These are phyloP conservation scores for Fusarium miscanthi DNA, from an alignment of 2,329 filamentous ascomycete genomes.

Conservation along the genomic window DNA sequence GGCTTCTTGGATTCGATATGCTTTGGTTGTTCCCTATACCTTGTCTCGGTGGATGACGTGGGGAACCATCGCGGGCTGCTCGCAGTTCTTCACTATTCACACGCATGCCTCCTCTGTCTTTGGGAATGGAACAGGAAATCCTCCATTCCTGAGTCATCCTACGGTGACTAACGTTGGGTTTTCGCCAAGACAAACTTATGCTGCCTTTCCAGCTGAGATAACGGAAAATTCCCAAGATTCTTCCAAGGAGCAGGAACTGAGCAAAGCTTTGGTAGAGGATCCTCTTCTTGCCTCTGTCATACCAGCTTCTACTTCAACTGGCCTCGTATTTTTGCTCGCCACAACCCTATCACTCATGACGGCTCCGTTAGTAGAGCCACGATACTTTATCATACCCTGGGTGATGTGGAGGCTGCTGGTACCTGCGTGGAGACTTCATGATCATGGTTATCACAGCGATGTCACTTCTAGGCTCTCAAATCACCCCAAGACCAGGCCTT, in stretches of 20 bases:
- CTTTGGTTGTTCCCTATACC: conserved; percentile 77
- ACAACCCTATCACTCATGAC: conserved; percentile 84
- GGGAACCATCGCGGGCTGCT: conserved; percentile 66
- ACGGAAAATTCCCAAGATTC: conserved; percentile 3
- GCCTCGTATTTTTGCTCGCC: conserved; percentile 70
- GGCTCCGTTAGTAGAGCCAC: conserved; percentile 91
- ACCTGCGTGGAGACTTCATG: conserved; percentile 60
- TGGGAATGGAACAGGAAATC: not conserved
- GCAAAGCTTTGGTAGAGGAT: conserved; percentile 41
- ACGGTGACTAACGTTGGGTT: conserved; percentile 34
- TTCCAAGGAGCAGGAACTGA: conserved; percentile 4
- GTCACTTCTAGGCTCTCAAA: conserved; percentile 1
- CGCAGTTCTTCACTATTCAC: conserved; percentile 31
- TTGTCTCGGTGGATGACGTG: conserved; percentile 76
- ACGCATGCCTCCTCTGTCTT: conserved; percentile 30
- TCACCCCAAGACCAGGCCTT: not conserved
- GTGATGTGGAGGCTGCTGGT: conserved; percentile 89
- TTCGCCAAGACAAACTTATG: conserved; percentile 16
- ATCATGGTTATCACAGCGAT: conserved; percentile 15
- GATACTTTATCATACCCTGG: conserved; percentile 97
- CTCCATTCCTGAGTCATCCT: conserved; percentile 47
- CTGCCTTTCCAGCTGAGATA: conserved; percentile 6
- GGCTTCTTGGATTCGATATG: conserved; percentile 72
- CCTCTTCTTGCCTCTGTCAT: conserved; percentile 44
- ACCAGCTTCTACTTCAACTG: conserved; percentile 60